These are phyloP conservation scores for Nymphaea thermarum DNA, from an alignment of 164 flowering plant species.

Conservation along the genomic window DNA sequence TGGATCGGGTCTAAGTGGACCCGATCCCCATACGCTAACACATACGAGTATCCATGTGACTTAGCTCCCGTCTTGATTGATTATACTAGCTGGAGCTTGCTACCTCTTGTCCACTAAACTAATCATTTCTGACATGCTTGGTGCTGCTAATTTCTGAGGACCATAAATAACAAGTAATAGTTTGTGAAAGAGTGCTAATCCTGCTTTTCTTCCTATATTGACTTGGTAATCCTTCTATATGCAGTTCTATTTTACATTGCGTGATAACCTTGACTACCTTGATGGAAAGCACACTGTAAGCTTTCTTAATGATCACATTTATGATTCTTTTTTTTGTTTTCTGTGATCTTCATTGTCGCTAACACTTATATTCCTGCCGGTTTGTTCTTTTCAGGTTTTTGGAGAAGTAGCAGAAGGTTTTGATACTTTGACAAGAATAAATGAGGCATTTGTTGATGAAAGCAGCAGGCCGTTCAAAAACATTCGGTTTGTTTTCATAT, in stretches of 20 bases:
- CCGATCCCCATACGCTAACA: no score
- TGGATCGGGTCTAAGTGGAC: no score
- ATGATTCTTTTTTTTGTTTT: no score
- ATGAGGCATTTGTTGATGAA: slow-evolving; percentile 90
- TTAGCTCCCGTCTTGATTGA: no score
- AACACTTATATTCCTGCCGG: background rate
- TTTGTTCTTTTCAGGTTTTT: slow-evolving; percentile 43
- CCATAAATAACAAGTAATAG: no score
- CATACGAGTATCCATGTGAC: no score
- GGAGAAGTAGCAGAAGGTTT: slow-evolving; percentile 91
- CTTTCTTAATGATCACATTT: slow-evolving; percentile 4
- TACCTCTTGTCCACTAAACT: no score
- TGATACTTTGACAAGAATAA: slow-evolving; percentile 74
- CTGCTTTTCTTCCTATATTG: background rate
- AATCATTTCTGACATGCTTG: no score
- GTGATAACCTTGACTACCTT: slow-evolving; percentile 91
- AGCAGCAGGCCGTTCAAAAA: slow-evolving; percentile 78
- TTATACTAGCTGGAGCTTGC: no score
- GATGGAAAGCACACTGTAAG: slow-evolving; percentile 95
- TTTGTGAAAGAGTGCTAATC: no score
- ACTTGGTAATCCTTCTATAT: slow-evolving; percentile 7
- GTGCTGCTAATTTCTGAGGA: no score
- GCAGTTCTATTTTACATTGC: slow-evolving; percentile 90
- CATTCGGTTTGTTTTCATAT: slow-evolving; percentile 37
- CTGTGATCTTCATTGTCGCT: background rate